phyloP scores from a whole-genome alignment of 345 rosid species.

The Gossypium rotundifolium region DNA sequence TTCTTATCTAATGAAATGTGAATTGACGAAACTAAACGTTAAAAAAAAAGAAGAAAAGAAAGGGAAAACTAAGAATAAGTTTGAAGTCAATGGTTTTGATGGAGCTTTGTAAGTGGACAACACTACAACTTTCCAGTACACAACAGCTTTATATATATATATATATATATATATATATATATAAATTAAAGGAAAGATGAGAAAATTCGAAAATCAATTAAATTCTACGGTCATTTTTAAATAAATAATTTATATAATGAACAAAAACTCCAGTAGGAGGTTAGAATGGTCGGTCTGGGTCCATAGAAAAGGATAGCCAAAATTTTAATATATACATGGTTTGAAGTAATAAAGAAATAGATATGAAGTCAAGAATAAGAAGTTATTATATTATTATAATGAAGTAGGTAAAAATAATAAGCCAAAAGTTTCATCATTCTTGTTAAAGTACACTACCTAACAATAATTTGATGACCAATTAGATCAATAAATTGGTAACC shows the following conservation, averaged over 20 bases:
- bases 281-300: background rate
- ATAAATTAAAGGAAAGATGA: too few relatives aligned
- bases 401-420: conserved; percentile 32
- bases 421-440: background rate
- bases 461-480: background rate
- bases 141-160: too few relatives aligned
- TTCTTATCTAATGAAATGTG: background rate
- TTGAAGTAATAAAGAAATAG: background rate
- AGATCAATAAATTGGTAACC: background rate
- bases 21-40: background rate
- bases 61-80: too few relatives aligned
- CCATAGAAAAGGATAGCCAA: background rate
- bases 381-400: background rate
- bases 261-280: background rate
- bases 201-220: background rate
- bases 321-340: background rate
- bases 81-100: background rate
- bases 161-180: too few relatives aligned
- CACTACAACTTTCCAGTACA: background rate
- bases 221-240: background rate
- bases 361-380: background rate
- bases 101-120: background rate
- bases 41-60: too few relatives aligned
- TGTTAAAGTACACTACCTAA: background rate
- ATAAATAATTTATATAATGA: too few relatives aligned